Percentiles rank a stretch among this genome's conserved stretches.
These are phyloP conservation scores for Candida nitratophila DNA, from an alignment of 805 yeast genomes.

Conservation along the genomic window DNA sequence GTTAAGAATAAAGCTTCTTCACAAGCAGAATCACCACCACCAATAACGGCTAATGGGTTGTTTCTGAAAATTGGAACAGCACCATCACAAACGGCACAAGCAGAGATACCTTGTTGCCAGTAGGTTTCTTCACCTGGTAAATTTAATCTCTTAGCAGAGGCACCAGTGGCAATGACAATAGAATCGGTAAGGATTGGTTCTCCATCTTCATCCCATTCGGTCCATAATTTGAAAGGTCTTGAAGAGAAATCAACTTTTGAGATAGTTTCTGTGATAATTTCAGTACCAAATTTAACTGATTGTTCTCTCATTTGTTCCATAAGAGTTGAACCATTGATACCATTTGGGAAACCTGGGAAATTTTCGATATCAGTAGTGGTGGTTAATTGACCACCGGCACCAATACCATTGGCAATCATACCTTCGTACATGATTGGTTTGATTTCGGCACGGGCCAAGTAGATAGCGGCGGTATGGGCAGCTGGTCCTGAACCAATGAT, in stretches of 20 bases:
- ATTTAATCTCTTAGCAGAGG: constrained; percentile 90
- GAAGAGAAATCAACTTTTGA: constrained; percentile 83
- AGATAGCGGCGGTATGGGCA: constrained; percentile 98
- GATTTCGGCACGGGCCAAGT: constrained; percentile 93
- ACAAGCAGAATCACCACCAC: constrained; percentile 99
- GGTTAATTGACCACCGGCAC: constrained; percentile 98
- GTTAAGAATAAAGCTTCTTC: constrained; percentile 97
- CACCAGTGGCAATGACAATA: constrained; percentile 93
- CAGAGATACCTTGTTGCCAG: constrained; percentile 99
- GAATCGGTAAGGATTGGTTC: constrained; percentile 93
- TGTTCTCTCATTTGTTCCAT: constrained; percentile 95
- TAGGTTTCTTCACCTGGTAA: constrained; percentile 95
- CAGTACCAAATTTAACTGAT: constrained; percentile 83
- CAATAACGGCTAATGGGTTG: constrained; percentile 94
- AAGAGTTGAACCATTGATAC: constrained; percentile 76
- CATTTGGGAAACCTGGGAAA: constrained; percentile 98
- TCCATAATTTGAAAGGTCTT: constrained; percentile 94
- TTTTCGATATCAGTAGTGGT: constrained; percentile 98
- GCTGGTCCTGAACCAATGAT: constrained; percentile 98
- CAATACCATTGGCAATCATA: constrained; percentile 93
- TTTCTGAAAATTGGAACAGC: constrained; percentile 98
- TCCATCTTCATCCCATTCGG: constrained; percentile 88
- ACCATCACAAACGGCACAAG: constrained; percentile 99
- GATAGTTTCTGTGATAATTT: constrained; percentile 90
- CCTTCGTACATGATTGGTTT: constrained; percentile 94